Percentiles rank a stretch among this genome's conserved stretches.
phyloP scores from a whole-genome alignment of 352 stramenopile genomes.

The Ophiocytium majus region DNA sequence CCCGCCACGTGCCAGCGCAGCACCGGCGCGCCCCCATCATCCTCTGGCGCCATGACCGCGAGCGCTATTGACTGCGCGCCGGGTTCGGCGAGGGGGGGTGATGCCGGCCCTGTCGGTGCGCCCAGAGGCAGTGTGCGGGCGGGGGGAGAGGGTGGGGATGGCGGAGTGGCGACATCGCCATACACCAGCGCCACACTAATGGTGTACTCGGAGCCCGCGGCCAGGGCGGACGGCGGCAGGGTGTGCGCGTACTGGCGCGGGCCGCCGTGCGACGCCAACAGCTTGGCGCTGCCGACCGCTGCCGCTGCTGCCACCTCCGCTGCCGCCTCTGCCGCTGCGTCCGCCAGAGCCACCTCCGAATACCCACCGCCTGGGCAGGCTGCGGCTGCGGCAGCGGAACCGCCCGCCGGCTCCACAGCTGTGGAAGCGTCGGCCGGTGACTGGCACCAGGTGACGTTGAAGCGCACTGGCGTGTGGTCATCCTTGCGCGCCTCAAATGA shows the following conservation, averaged over 20 bases:
- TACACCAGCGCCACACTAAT: constrained; percentile 45
- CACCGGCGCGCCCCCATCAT: constrained; percentile 31
- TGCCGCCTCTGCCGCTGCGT: not conserved
- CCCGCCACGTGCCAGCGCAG: constrained; percentile 4
- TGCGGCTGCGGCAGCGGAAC: not conserved
- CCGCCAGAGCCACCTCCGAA: not conserved
- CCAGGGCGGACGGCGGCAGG: not conserved
- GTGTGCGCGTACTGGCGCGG: not conserved
- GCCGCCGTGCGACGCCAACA: not conserved
- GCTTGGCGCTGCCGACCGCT: not conserved
- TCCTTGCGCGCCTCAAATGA: constrained; percentile 38
- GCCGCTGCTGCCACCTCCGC: too few species aligned
- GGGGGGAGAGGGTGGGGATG: constrained; percentile 31
- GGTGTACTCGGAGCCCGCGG: not conserved
- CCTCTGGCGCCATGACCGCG: constrained; percentile 27
- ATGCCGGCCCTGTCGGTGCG: constrained; percentile 15
- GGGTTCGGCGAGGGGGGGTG: not conserved
- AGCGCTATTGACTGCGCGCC: constrained; percentile 34
- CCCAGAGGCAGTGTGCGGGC: constrained; percentile 24
- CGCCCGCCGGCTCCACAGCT: not conserved
- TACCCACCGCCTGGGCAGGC: not conserved
- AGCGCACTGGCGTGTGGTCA: constrained; percentile 41
- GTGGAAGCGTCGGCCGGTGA: too few species aligned
- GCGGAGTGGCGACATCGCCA: constrained; percentile 30
- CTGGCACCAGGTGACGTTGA: constrained; percentile 39